These are phyloP conservation scores for Penicillium pancosmium DNA, from an alignment of 495 filamentous ascomycete species.

Conservation along the genomic window DNA sequence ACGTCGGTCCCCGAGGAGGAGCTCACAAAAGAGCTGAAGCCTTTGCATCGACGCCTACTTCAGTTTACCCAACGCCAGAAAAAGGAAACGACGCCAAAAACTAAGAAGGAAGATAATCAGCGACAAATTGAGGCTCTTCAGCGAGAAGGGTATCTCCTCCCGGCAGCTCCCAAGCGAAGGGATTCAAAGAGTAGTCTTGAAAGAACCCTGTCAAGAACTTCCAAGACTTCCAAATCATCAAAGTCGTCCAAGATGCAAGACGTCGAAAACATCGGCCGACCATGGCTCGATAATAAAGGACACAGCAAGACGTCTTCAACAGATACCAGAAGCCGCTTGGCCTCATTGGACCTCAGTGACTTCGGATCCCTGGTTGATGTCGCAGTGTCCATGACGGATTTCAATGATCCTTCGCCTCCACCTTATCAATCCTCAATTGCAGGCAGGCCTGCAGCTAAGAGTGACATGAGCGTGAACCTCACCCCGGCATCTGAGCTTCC, in stretches of 20 bases:
- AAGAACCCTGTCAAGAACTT: constrained; percentile 21
- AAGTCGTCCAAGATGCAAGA: constrained; percentile 36
- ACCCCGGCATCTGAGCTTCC: constrained; percentile 1
- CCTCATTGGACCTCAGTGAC: constrained; percentile 39
- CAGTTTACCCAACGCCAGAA: constrained; percentile 44
- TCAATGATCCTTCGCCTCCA: constrained; percentile 33
- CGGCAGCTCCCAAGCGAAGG: constrained; percentile 14
- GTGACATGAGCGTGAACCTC: neutral
- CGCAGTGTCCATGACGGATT: constrained; percentile 33
- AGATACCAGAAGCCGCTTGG: constrained; percentile 28
- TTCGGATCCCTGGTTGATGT: constrained; percentile 42
- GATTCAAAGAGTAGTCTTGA: constrained; percentile 25
- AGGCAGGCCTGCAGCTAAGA: constrained; percentile 4
- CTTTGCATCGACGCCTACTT: constrained; percentile 45
- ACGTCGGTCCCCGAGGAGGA: constrained; percentile 13
- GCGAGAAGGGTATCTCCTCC: constrained; percentile 40
- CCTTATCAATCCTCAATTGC: constrained; percentile 32
- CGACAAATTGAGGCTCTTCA: constrained; percentile 41
- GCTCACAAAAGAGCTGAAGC: constrained; percentile 24
- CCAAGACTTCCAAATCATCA: neutral
- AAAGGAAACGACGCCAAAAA: constrained; percentile 29
- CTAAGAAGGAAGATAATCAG: constrained; percentile 34
- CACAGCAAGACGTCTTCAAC: constrained; percentile 18
- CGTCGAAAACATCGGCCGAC: constrained; percentile 45
- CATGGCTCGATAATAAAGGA: constrained; percentile 40